Percentiles rank a stretch among this genome's conserved stretches.
These are phyloP conservation scores for Mrakia gelida DNA, from an alignment of 768 basidiomycete genomes.

Conservation along the genomic window DNA sequence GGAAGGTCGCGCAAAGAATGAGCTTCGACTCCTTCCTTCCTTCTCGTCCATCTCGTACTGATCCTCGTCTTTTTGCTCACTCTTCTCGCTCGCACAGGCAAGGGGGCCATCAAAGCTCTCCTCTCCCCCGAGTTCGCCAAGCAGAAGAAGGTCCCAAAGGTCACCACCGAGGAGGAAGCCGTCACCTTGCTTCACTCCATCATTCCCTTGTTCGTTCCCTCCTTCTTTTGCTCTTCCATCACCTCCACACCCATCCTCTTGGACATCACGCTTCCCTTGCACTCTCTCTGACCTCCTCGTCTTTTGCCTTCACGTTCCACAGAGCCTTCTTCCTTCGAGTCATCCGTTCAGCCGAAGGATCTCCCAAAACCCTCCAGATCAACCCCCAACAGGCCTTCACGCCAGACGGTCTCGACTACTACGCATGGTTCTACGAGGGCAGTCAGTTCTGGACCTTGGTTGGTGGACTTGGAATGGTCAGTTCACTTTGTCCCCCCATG, in stretches of 20 bases:
- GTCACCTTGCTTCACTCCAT: constrained; percentile 60
- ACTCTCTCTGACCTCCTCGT: not conserved
- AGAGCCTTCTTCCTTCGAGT: constrained; percentile 88
- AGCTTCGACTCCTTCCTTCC: not conserved
- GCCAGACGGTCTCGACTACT: constrained; percentile 63
- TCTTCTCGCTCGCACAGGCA: constrained; percentile 55
- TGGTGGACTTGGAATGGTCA: constrained; percentile 77
- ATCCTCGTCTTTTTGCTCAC: not conserved
- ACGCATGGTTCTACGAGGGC: constrained; percentile 95
- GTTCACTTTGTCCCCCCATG: not conserved
- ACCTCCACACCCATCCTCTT: not conserved
- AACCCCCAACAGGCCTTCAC: constrained; percentile 67
- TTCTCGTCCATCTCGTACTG: not conserved
- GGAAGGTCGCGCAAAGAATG: not conserved
- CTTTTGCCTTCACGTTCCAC: not conserved
- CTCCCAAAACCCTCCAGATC: constrained; percentile 71
- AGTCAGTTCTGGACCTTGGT: constrained; percentile 90
- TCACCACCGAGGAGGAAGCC: constrained; percentile 73
- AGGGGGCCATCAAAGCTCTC: constrained; percentile 85
- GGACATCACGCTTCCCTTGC: not conserved
- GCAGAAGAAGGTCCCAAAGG: constrained; percentile 60
- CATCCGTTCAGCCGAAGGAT: constrained; percentile 55
- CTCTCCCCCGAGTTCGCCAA: constrained; percentile 89
- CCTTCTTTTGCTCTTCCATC: not conserved
- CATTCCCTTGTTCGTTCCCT: constrained; percentile 55